Evolutionary conservation across 78 protist genomes (phyloP), one percentile per base, ranked within the genome.

Genomic region (Dictyostelium firmibasis): DNA sequence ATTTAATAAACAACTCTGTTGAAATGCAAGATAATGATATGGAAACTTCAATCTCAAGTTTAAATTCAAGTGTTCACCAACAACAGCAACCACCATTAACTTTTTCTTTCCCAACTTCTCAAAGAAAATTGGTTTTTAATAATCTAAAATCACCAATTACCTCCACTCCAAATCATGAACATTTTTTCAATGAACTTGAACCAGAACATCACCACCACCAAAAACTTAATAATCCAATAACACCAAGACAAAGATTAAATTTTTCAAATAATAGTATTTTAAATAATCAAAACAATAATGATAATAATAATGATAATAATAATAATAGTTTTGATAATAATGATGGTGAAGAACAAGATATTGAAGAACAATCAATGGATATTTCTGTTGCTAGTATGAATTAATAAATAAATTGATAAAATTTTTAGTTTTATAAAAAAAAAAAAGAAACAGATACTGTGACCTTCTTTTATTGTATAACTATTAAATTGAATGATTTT

Each of bases 11-110:
- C 6, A 70, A 70, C 23, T 70, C 77, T 29, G 77, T 70, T 70
- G 77, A 70, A 13, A 70, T 70, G 77, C 43, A 70, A 14, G 77
- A 70, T 31, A 70, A 70, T 70, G 77, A 70, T 70, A 70, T 70
- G 77, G 77, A 70, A 31, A 70, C 77, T 14, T 70, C 77, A 13
- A 31, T 31, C 9, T 31, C 35, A 29, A 70, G 77, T 70, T 70
- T 70, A 70, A 70, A 70, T 70, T 31, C 35, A 25, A 70, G 77
- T 70, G 29, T 70, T 13, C 31, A n/a, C 8, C 27, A 29, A 70
- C 33, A 70, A 29, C 29, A 70, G 29, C 77, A 70, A 70, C 41
- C 27, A 14, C 76, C 33, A 69, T 27, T n/a, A 29, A n/a, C 76
- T 14, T 70, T 70, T 3, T 29, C 33, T 9, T 64, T 64, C 8